A percentile compares a stretch with the other conserved stretches of the same genome.
These are phyloP conservation scores for Bonnemaisonia californica DNA, from an alignment of 31 red algal species.

Conservation along the genomic window DNA sequence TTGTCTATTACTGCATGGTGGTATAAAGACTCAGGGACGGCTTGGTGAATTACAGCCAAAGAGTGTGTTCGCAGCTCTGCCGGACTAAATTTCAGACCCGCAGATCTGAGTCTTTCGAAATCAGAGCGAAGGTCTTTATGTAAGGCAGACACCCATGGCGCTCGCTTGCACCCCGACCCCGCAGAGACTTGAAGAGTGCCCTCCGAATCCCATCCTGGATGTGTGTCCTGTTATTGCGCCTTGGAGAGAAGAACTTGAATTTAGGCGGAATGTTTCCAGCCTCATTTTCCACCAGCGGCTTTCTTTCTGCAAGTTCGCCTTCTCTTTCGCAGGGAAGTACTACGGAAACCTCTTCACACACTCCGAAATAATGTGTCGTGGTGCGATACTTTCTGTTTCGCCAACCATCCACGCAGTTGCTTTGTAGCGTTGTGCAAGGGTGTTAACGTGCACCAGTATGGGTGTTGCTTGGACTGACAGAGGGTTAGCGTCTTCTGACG, in stretches of 20 bases:
- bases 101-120: not conserved
- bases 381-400: not conserved
- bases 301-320: constrained; percentile 21
- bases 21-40: not conserved
- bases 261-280: not conserved
- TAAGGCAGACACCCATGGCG: not conserved
- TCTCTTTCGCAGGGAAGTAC: not conserved
- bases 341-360: constrained; percentile 1
- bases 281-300: constrained; percentile 10
- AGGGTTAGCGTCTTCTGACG: too few species aligned
- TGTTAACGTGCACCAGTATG: not conserved
- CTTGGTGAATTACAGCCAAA: not conserved
- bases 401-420: constrained; percentile 6
- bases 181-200: not conserved
- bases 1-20: not conserved
- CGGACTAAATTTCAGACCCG: constrained; percentile 22
- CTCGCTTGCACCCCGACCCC: not conserved
- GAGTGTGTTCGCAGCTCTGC: not conserved
- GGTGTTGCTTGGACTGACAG: not conserved
- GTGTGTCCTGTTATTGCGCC: not conserved
- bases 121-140: not conserved
- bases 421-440: not conserved
- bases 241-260: not conserved
- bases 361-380: not conserved
- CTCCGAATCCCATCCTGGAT: not conserved